Evolutionary conservation across 805 yeast species (phyloP), one percentile per base, ranked within the genome.

Genomic region (Saccharomycopsis amapae): DNA sequence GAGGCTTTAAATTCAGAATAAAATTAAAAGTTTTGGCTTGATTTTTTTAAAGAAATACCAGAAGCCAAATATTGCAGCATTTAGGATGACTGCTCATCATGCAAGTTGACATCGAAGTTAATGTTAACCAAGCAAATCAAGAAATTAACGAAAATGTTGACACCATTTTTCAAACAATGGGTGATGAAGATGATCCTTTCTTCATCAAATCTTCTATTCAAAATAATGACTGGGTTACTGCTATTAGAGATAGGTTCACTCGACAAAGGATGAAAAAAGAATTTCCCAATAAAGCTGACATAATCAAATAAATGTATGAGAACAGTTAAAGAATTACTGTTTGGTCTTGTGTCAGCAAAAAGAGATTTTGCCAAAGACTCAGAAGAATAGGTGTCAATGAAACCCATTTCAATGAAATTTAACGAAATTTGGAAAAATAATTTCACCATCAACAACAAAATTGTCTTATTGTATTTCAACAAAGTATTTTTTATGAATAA

Each of bases 61-160:
- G n/a, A n/a, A n/a, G n/a, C n/a, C n/a, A n/a, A n/a, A n/a, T n/a
- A n/a, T n/a, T n/a, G n/a, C n/a, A n/a, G n/a, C n/a, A n/a, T n/a
- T n/a, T n/a, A n/a, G n/a, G n/a, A n/a, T n/a, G n/a, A n/a, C n/a
- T n/a, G n/a, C n/a, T n/a, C n/a, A n/a, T n/a, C n/a, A n/a, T n/a
- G n/a, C 30, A 15, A n/a, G n/a, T n/a, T n/a, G n/a, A n/a, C n/a
- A n/a, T 43, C 43, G 15, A 43, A 44, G 25, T 38, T 18, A 17
- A 44, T 17, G 48, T 45, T 45, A 2, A 45, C 30, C 48, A 45
- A 45, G 20, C 48, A 45, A n/a, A 45, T 45, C n/a, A 45, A 4
- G 20, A 42, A 40, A 28, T 45, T 45, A 13, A 45, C 17, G 15
- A 40, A 40, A 38, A 45, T 32, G 32, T 38, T 32, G 40, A 34